These are phyloP conservation scores for Ascobolus immersus DNA, from an alignment of 495 filamentous ascomycete genomes.

Conservation along the genomic window DNA sequence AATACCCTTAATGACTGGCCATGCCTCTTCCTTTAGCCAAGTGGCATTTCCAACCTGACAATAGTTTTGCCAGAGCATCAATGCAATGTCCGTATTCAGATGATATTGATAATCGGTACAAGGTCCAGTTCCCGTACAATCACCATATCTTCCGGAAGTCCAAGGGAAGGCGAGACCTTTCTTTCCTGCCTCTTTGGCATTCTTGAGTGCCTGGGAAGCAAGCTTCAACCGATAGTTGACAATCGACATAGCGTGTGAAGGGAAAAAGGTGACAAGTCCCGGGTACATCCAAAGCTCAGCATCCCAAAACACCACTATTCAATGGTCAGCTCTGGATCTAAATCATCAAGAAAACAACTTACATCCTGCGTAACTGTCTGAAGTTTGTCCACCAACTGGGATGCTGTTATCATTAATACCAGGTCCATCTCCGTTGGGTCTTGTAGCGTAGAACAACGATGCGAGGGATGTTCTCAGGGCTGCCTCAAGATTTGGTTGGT, in stretches of 20 bases:
- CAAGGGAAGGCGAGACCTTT: conserved; percentile 28
- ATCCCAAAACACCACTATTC: background rate
- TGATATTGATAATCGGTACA: conserved; percentile 39
- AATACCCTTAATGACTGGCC: conserved; percentile 24
- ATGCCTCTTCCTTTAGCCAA: conserved; percentile 22
- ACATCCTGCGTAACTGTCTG: conserved; percentile 29
- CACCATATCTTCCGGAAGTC: conserved; percentile 32
- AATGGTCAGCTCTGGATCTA: background rate
- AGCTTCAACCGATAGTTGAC: conserved; percentile 25
- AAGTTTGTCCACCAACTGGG: conserved; percentile 27
- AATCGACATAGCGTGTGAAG: conserved; percentile 24
- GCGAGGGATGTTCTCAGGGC: conserved; percentile 39
- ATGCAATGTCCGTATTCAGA: conserved; percentile 47
- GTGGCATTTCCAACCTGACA: conserved; percentile 23
- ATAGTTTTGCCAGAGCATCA: conserved; percentile 27
- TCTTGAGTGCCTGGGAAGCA: conserved; percentile 24
- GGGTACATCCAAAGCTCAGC: conserved; percentile 31
- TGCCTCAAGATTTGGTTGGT: conserved; percentile 35
- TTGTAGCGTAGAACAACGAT: conserved; percentile 39
- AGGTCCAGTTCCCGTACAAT: conserved; percentile 33
- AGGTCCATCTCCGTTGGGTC: conserved; percentile 20
- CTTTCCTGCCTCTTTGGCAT: conserved; percentile 23
- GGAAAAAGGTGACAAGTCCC: conserved; percentile 25
- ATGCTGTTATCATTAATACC: conserved; percentile 29
- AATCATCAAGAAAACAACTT: conserved; percentile 5